Evolutionary conservation across 768 basidiomycete species (phyloP).

Genomic region (Xerocomellus intermedius): DNA sequence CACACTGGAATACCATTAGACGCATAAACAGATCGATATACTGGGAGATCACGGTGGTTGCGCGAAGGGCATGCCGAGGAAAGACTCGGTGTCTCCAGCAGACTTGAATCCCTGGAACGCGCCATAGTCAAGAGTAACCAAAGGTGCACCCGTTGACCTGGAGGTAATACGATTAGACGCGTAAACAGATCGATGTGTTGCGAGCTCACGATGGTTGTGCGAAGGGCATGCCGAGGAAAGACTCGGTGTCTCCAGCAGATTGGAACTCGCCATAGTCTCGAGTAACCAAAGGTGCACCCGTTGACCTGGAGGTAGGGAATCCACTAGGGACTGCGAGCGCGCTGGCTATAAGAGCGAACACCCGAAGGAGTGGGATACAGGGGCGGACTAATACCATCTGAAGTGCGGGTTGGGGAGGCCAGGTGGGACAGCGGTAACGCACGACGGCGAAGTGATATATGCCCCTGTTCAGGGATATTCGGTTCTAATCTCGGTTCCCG

Average conservation of each 20-base stretch:
- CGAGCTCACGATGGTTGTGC: not conserved
- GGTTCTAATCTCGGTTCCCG: too few relatives aligned
- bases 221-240: not conserved
- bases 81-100: not conserved
- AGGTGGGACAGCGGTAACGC: too few relatives aligned
- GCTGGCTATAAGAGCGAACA: not conserved
- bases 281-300: constrained; percentile 4
- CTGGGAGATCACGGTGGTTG: not conserved
- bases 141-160: not conserved
- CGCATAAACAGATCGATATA: not conserved
- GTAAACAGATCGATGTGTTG: accelerated
- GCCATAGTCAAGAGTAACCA: constrained; percentile 20
- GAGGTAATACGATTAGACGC: not conserved
- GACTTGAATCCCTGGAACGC: constrained; percentile 15
- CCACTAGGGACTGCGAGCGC: not conserved
- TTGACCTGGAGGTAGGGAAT: not conserved
- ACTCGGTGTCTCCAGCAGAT: not conserved
- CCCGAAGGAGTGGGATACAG: not conserved
- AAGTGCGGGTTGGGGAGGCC: too few relatives aligned
- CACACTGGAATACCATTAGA: not conserved
- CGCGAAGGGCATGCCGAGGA: not conserved
- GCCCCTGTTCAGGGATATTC: too few relatives aligned
- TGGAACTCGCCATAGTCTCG: constrained; percentile 20
- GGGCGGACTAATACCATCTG: not conserved
- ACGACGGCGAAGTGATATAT: too few relatives aligned